Evolutionary conservation across 495 filamentous ascomycete genomes (phyloP), one percentile per base, ranked within the genome.

Genomic region (Neurospora sp.): DNA sequence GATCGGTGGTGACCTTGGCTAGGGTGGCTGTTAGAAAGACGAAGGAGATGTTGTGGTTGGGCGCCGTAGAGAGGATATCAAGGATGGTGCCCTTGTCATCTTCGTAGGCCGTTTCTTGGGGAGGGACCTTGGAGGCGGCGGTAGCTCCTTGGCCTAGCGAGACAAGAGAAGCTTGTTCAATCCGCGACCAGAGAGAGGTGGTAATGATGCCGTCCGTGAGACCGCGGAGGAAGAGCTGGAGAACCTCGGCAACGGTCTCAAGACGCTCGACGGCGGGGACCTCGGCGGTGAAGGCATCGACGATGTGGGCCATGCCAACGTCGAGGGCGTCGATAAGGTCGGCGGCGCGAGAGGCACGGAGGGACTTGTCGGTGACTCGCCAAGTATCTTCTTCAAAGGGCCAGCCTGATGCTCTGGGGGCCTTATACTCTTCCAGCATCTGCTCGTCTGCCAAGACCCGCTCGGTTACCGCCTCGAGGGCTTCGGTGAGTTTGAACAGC

Each of bases 1-100:
- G 77, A 72, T 89, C 87, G 12, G 77, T 75, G 9, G 80, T 82
- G 27, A 86, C 80, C 18, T 81, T 79, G 9, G 80, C 78, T 14
- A 97, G 86, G 87, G 94, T 93, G 59, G 92, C 89, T 3, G 89
- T 94, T 41, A 97, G 80, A 73, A 97, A 94, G 10, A 94, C 90
- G 78, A 97, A 96, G 0, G 91, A 92, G 73, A 94, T 91, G 77
- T 91, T 94, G 78, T 95, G 91, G 40, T 89, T 88, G 1, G 94
- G 93, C 0, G 88, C 87, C 11, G 87, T 83, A 0, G 91, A 86
- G 7, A 97, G 85, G 71, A 88, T 88, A 72, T 97, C 94, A 11
- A 96, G 84, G 11, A 95, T 85, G 80, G 87, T 87, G 10, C 86
- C 83, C 74, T 89, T 89, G 74, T 88, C 88, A 40, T 93, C 90